A percentile compares a stretch with the other conserved stretches of the same genome.
These are phyloP conservation scores for Mycena citricolor DNA, from an alignment of 1,284 basidiomycete genomes.

Conservation along the genomic window DNA sequence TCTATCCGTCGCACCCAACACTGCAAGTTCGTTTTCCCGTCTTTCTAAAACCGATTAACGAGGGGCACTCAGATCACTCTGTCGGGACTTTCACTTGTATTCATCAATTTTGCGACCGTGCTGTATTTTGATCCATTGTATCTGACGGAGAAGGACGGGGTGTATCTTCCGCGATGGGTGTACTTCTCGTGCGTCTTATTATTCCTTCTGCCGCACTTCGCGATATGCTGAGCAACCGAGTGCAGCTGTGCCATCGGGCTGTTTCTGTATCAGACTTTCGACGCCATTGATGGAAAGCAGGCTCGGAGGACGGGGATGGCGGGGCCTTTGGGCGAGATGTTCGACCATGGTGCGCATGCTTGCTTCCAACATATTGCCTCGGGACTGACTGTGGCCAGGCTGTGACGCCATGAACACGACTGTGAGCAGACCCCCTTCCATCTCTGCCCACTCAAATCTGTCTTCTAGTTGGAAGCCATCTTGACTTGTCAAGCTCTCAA, in stretches of 20 bases:
- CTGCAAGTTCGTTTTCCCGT: conserved; percentile 51
- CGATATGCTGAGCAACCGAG: conserved; percentile 5
- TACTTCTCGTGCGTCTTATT: conserved; percentile 71
- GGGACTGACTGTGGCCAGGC: conserved; percentile 41
- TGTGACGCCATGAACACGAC: conserved; percentile 95
- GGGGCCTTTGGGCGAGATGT: conserved; percentile 93
- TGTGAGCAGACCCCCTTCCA: conserved; percentile 50
- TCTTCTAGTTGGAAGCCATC: conserved; percentile 77
- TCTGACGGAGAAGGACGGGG: conserved; percentile 62
- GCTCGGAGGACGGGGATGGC: conserved; percentile 94
- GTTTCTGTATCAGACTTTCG: conserved; percentile 91
- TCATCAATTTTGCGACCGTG: conserved; percentile 83
- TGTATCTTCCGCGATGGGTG: conserved; percentile 77
- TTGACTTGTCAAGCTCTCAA: conserved; percentile 86
- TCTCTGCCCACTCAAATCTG: conserved; percentile 4
- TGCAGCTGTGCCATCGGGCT: conserved; percentile 85
- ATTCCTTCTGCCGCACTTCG: conserved; percentile 3
- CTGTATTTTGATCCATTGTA: conserved; percentile 82
- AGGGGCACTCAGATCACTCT: conserved; percentile 83
- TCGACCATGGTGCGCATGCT: conserved; percentile 80
- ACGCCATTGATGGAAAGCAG: conserved; percentile 94
- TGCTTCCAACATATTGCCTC: no score
- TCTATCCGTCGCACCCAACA: conserved; percentile 85
- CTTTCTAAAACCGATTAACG: background rate
- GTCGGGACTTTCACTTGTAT: conserved; percentile 79